Evolutionary conservation across 176 grass and related monocot genomes (phyloP), one percentile per base, ranked within the genome.

Genomic region (Otatea glauca): DNA sequence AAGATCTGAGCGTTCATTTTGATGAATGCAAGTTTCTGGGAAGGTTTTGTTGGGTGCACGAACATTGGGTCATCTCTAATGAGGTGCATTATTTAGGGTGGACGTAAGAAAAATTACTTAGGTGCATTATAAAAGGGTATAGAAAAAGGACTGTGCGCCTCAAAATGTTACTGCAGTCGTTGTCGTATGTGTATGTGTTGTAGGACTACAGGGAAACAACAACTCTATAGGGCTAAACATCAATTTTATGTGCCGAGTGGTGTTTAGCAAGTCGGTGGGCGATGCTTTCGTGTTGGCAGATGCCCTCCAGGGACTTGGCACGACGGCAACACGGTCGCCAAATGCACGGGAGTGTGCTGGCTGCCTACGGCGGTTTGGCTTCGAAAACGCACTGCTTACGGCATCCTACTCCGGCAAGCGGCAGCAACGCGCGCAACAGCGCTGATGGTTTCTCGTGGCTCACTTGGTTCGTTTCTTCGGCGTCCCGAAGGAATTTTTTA

Each of bases 321-420:
- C 21, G 9, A 72, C 32, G 55, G 80, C 43, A 65, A 88, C 72
- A 83, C 56, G 54, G 73, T 32, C 80, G 74, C 66, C 44, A 43
- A 48, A 45, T 55, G 34, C 65, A 14, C 51, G 53, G 79, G 50
- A 25, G 17, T 1, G 24, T 62, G 75, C 43, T 14, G 62, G 75
- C 43, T 9, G 62, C 62, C n/a, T 32, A 21, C 84, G 66, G 74
- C 74, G 39, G 74, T 68, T 47, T 17, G n/a, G 37, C 62, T 4
- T n/a, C 37, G 24, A n/a, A 13, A 16, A 32, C 80, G 15, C 41
- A 55, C 54, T 2, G 54, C 69, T 21, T 23, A 77, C 73, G 55
- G 55, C 55, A 4, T 2, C 51, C 16, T 54, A 54, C 51, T 53
- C 50, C 50, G 16, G 82, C 2, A 5, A 20, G 43, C 58, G 70